A percentile compares a stretch with the other conserved stretches of the same genome.
Conservation (phyloP, 2,329 filamentous ascomycete species). For the Aspergillus pseudonomiae region DNA sequence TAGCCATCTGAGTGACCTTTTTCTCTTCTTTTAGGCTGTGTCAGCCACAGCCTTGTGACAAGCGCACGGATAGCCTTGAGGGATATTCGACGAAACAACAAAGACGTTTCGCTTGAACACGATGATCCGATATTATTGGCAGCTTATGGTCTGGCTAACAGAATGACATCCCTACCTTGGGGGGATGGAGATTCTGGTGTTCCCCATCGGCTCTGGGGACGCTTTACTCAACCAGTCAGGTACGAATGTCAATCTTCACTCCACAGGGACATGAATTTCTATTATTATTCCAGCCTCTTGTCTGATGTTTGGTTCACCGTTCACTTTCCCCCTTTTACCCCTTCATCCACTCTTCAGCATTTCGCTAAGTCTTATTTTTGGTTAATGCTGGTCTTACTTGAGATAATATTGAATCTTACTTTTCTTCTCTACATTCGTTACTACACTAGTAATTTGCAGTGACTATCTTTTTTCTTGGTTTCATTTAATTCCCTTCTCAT, state of each 20-base stretch:
- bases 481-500: background rate
- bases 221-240: constrained; percentile 2
- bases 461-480: background rate
- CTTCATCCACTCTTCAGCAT: background rate
- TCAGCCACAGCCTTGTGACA: background rate
- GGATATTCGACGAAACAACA: background rate
- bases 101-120: background rate
- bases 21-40: background rate
- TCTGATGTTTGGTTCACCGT: background rate
- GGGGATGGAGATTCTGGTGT: background rate
- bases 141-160: background rate
- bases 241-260: constrained; percentile 2
- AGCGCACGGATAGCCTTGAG: background rate
- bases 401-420: background rate
- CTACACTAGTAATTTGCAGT: background rate
- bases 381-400: background rate
- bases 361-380: background rate
- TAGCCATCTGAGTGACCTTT: background rate
- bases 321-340: background rate
- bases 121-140: background rate
- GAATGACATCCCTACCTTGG: background rate
- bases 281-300: constrained; percentile 1
- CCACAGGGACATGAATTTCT: constrained; percentile 3
- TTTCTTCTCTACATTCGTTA: background rate
- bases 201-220: background rate